Conservation (phyloP, 352 stramenopile genomes). For the Peronospora farinosa region DNA sequence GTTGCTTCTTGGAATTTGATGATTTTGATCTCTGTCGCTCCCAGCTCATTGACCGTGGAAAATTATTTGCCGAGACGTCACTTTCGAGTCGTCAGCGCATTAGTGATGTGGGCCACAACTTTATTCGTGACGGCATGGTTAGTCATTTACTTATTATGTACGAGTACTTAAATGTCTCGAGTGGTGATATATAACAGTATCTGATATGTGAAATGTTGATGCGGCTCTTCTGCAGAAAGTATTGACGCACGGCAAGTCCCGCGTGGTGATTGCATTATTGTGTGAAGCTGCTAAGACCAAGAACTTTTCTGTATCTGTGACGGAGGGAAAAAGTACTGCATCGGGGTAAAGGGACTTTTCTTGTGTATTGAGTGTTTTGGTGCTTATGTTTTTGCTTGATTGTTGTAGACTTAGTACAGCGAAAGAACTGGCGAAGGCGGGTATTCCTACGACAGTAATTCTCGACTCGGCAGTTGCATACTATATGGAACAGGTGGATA, state of each 20-base stretch:
- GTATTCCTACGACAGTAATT: conserved; percentile 94
- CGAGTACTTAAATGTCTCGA: neutral
- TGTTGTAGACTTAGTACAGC: conserved; percentile 59
- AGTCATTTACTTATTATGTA: neutral
- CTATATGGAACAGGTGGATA: conserved; percentile 94
- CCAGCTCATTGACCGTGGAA: conserved; percentile 87
- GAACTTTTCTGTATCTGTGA: conserved; percentile 91
- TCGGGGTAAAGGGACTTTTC: conserved; percentile 55
- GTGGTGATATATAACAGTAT: neutral
- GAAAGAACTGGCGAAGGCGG: conserved; percentile 68
- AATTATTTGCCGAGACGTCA: conserved; percentile 91
- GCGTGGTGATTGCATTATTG: conserved; percentile 89
- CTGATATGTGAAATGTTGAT: neutral
- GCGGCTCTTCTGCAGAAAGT: conserved; percentile 48
- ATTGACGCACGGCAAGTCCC: conserved; percentile 90
- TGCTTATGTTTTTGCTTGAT: conserved; percentile 1
- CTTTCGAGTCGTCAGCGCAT: conserved; percentile 90
- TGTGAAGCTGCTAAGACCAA: conserved; percentile 88
- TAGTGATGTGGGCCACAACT: conserved; percentile 88
- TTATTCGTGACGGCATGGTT: conserved; percentile 91
- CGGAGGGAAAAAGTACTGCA: conserved; percentile 89
- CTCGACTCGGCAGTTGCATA: conserved; percentile 93
- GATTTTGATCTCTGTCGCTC: conserved; percentile 90
- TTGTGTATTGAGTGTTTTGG: conserved; percentile 3
- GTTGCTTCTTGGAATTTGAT: conserved; percentile 86